phyloP scores from a whole-genome alignment of 2,329 filamentous ascomycete species.

The Ceratocystis cacaofunesta region DNA sequence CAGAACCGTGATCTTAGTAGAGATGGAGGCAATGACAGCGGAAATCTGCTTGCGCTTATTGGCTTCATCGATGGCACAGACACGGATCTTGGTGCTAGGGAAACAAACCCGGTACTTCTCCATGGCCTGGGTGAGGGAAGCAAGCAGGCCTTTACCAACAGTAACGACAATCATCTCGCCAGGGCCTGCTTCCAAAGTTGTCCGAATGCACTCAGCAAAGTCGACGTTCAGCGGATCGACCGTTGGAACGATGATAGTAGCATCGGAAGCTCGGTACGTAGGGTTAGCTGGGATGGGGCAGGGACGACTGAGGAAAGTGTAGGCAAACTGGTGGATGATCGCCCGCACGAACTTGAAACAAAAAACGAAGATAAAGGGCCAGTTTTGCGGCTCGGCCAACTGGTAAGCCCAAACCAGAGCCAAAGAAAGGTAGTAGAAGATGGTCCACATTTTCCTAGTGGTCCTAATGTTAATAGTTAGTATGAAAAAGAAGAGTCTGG shows the following conservation, averaged over 20 bases:
- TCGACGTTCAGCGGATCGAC: constrained; percentile 29
- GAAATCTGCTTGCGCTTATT: constrained; percentile 37
- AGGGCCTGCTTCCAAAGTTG: constrained; percentile 28
- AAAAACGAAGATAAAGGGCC: constrained; percentile 21
- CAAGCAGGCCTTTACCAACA: constrained; percentile 24
- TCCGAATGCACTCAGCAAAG: constrained; percentile 30
- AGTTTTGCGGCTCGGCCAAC: constrained; percentile 2
- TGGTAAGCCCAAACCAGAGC: background rate
- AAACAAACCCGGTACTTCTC: constrained; percentile 9
- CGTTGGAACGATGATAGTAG: constrained; percentile 39
- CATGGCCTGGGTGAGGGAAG: constrained; percentile 18
- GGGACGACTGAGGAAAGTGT: constrained; percentile 27
- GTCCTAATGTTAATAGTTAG: background rate
- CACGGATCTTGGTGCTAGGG: constrained; percentile 20
- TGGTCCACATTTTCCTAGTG: background rate
- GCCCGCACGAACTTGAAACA: constrained; percentile 31
- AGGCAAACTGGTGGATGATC: constrained; percentile 29
- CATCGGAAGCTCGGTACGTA: constrained; percentile 25
- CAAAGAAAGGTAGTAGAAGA: background rate
- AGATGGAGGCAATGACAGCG: constrained; percentile 25
- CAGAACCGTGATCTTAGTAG: constrained; percentile 31
- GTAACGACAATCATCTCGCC: constrained; percentile 31
- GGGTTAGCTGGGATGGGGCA: constrained; percentile 22
- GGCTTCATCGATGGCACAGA: constrained; percentile 24
- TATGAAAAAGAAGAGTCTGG: background rate